Conservation (phyloP, 73 alveolate genomes). For the Vitrella brassicaformis region DNA sequence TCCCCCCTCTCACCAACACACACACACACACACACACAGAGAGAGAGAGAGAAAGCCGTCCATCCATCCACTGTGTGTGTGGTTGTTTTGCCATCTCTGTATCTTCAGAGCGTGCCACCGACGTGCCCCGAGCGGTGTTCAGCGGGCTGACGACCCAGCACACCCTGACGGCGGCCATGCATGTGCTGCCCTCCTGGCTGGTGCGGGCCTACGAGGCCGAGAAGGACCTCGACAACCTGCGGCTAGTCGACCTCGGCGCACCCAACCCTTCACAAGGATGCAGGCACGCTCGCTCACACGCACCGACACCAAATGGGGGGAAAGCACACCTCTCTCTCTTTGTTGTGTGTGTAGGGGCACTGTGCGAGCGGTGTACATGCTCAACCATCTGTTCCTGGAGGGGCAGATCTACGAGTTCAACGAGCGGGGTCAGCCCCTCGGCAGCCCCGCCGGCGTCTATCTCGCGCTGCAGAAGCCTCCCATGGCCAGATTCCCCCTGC, state of each 20-base stretch:
- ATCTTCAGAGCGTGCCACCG: neutral
- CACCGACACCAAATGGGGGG: neutral
- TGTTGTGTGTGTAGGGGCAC: too few species aligned
- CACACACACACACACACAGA: neutral
- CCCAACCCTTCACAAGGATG: neutral
- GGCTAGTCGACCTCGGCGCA: constrained; percentile 9
- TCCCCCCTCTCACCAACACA: neutral
- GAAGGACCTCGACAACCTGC: constrained; percentile 29
- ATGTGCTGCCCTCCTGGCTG: constrained; percentile 21
- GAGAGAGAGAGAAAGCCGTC: neutral
- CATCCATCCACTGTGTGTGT: neutral
- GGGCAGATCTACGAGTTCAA: neutral
- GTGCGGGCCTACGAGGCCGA: constrained; percentile 15
- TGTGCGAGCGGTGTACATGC: neutral
- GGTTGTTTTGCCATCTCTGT: neutral
- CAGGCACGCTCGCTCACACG: neutral
- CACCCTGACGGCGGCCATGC: constrained; percentile 17
- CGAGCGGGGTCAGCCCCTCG: neutral
- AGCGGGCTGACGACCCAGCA: constrained; percentile 1
- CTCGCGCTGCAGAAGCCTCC: neutral
- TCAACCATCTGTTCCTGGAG: neutral
- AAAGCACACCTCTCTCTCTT: neutral
- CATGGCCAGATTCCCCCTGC: neutral
- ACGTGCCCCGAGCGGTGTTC: neutral
- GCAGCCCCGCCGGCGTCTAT: neutral